Evolutionary conservation across 768 basidiomycete genomes (phyloP).

Genomic region (Pleurotus pulmonarius): DNA sequence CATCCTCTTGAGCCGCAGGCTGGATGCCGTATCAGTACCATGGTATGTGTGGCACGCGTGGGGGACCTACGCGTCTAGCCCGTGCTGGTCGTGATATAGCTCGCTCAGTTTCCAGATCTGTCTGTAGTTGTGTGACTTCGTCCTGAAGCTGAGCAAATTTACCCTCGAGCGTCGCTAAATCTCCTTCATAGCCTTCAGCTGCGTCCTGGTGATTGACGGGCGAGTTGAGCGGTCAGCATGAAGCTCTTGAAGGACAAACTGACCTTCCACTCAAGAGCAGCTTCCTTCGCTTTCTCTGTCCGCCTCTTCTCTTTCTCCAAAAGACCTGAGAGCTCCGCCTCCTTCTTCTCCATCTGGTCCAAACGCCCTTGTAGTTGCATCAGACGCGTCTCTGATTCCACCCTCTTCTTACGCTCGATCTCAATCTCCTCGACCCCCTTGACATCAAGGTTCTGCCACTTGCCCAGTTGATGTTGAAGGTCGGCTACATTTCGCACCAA

Average conservation of each 20-base stretch:
- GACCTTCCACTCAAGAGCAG: slow-evolving; percentile 45
- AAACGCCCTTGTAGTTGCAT: slow-evolving; percentile 39
- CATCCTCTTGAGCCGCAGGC: too few species aligned
- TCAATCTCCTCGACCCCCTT: slow-evolving; percentile 61
- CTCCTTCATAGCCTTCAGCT: slow-evolving; percentile 30
- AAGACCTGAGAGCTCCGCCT: slow-evolving; percentile 28
- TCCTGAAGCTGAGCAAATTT: slow-evolving; percentile 35
- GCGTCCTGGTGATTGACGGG: slow-evolving; percentile 27
- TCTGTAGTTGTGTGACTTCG: slow-evolving; percentile 40
- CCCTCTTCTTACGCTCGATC: slow-evolving; percentile 45
- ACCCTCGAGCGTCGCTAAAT: slow-evolving; percentile 29
- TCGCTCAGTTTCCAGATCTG: slow-evolving; percentile 36
- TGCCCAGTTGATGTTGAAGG: slow-evolving; percentile 59
- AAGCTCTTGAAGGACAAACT: background rate
- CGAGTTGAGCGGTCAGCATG: too few species aligned
- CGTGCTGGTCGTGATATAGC: slow-evolving; percentile 26
- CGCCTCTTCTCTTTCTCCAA: slow-evolving; percentile 40
- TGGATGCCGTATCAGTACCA: too few species aligned
- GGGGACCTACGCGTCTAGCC: slow-evolving; percentile 15
- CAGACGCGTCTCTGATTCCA: slow-evolving; percentile 54
- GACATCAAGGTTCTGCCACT: slow-evolving; percentile 66
- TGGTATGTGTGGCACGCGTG: too few species aligned
- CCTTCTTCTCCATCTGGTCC: slow-evolving; percentile 22
- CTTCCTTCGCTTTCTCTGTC: slow-evolving; percentile 37
- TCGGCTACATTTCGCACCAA: slow-evolving; percentile 51